phyloP scores from a whole-genome alignment of 75 land plant species.

The Adiantum capillusveneris region DNA sequence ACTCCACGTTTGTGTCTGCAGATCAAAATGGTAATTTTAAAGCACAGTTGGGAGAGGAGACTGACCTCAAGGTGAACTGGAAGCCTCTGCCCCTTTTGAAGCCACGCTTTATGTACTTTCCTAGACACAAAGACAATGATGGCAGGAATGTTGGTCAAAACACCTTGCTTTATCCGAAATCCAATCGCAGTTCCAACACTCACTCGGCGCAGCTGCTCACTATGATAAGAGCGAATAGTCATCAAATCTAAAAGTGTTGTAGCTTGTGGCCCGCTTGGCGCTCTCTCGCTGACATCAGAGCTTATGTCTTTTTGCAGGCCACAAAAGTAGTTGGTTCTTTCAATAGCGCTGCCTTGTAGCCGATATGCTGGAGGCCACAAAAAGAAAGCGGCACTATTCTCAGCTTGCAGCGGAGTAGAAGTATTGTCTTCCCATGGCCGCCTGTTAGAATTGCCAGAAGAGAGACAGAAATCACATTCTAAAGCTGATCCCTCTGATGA shows the following conservation, averaged over 20 bases:
- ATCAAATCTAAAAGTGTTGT: conserved; percentile 77
- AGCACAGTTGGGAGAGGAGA: too few relatives aligned
- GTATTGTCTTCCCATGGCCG: conserved; percentile 16
- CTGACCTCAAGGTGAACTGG: conserved; percentile 67
- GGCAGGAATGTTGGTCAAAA: conserved; percentile 73
- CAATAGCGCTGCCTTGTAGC: conserved; percentile 64
- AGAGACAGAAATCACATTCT: too few relatives aligned
- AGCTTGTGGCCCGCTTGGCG: conserved; percentile 64
- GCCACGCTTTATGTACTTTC: conserved; percentile 79
- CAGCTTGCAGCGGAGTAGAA: conserved; percentile 53
- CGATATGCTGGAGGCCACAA: conserved; percentile 69
- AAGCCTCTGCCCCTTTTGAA: conserved; percentile 47
- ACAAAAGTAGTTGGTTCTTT: conserved; percentile 64
- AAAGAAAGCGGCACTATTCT: conserved; percentile 73
- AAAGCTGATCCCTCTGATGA: too few relatives aligned
- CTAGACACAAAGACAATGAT: conserved; percentile 88
- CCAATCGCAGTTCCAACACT: conserved; percentile 91
- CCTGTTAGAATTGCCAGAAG: too few relatives aligned
- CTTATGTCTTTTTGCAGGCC: conserved; percentile 65
- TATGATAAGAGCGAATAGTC: conserved; percentile 79
- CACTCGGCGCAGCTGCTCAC: conserved; percentile 59
- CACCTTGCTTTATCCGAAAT: conserved; percentile 53
- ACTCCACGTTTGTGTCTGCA: too few relatives aligned
- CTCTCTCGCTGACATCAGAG: conserved; percentile 30
- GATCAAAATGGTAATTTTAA: too few relatives aligned